Evolutionary conservation across 768 basidiomycete genomes (phyloP).

Genomic region (Hortiboletus flavorubellus): DNA sequence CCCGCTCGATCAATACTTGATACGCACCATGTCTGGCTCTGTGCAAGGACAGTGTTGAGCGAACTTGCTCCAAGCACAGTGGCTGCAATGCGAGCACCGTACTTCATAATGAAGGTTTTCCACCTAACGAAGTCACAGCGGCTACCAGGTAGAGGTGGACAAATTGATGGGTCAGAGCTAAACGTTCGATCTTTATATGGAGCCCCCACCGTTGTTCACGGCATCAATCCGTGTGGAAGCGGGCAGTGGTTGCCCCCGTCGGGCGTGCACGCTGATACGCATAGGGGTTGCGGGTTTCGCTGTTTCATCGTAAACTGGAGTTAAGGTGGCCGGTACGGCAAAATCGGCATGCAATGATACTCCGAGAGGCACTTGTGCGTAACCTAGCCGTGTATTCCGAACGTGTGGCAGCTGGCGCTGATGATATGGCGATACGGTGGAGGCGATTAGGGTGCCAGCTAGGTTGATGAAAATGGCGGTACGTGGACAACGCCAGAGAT

Average conservation of each 20-base stretch:
- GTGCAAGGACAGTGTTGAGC: constrained; percentile 14
- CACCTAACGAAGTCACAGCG: neutral
- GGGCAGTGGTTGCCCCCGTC: neutral
- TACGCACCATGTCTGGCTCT: constrained; percentile 25
- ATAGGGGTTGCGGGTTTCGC: neutral
- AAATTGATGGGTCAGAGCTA: neutral
- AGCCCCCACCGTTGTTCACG: neutral
- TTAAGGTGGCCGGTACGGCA: too few species aligned
- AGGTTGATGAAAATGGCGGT: too few species aligned
- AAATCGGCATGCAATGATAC: too few species aligned
- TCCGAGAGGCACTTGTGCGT: too few species aligned
- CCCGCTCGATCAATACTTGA: neutral
- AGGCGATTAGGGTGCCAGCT: too few species aligned
- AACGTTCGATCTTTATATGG: constrained; percentile 7
- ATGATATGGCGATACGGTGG: too few species aligned
- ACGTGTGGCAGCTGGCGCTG: too few species aligned
- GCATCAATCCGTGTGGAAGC: neutral
- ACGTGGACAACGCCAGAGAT: too few species aligned
- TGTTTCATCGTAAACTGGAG: neutral
- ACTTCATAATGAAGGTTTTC: constrained; percentile 20
- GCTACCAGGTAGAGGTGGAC: too few species aligned
- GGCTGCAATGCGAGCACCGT: neutral
- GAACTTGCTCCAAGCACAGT: constrained; percentile 10
- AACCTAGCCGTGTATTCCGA: too few species aligned
- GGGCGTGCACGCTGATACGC: too few species aligned